Conservation (phyloP, 2,329 filamentous ascomycete genomes). For the Bipolaris sorokiniana region DNA sequence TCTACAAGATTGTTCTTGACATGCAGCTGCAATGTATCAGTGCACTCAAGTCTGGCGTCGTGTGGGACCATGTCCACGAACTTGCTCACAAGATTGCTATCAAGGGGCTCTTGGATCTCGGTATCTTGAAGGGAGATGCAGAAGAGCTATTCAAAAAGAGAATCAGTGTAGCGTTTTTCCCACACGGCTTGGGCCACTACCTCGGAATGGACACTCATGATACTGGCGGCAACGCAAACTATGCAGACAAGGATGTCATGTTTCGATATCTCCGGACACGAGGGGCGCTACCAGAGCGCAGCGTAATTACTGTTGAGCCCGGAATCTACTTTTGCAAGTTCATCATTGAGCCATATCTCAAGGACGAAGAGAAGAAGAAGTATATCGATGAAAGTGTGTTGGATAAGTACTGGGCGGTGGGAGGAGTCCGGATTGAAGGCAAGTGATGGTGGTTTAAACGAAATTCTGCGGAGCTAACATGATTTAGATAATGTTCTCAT, state of each 20-base stretch:
- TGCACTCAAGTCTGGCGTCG: constrained; percentile 73
- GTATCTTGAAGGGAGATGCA: constrained; percentile 70
- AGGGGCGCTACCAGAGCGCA: constrained; percentile 74
- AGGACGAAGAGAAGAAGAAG: constrained; percentile 64
- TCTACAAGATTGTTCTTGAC: constrained; percentile 81
- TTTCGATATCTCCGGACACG: constrained; percentile 87
- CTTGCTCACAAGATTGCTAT: constrained; percentile 83
- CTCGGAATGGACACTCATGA: constrained; percentile 62
- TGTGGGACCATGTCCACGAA: constrained; percentile 82
- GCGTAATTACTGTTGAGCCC: constrained; percentile 93
- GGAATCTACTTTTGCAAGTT: constrained; percentile 80
- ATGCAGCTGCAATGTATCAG: constrained; percentile 85
- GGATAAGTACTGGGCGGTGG: constrained; percentile 75
- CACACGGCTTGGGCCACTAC: constrained; percentile 59
- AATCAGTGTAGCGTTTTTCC: constrained; percentile 58
- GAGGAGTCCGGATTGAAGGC: constrained; percentile 86
- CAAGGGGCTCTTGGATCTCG: constrained; percentile 75
- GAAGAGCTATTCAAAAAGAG: constrained; percentile 54
- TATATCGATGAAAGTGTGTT: constrained; percentile 71
- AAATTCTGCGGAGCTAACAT: constrained; percentile 10
- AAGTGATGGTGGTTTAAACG: neutral
- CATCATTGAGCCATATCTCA: constrained; percentile 73
- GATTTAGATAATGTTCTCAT: constrained; percentile 76
- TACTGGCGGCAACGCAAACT: constrained; percentile 56
- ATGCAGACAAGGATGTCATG: constrained; percentile 75